Conservation (phyloP, 2,329 filamentous ascomycete species). For the Ascochyta koolunga region DNA sequence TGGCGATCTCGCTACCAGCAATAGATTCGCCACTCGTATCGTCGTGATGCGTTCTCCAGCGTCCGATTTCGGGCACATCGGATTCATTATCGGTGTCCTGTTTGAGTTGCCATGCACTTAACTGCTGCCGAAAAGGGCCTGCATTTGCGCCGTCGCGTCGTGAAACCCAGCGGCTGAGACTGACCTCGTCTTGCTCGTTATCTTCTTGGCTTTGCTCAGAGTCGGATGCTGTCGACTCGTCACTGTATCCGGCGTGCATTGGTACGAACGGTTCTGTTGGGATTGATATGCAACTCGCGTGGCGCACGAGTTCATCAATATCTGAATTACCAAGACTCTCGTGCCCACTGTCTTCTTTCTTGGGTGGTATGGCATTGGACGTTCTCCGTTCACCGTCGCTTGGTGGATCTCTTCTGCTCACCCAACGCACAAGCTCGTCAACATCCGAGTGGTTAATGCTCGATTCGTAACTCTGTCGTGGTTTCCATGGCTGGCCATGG, state of each 20-base stretch:
- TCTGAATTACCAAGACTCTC: conserved; percentile 41
- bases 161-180: conserved; percentile 44
- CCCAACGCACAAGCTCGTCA: conserved; percentile 44
- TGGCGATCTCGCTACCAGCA: conserved; percentile 1
- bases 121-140: conserved; percentile 26
- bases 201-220: conserved; percentile 26
- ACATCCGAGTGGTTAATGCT: conserved; percentile 39
- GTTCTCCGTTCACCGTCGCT: conserved; percentile 34
- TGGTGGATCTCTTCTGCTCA: conserved; percentile 38
- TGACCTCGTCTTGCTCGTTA: conserved; percentile 33
- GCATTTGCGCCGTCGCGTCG: conserved; percentile 33
- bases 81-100: conserved; percentile 26
- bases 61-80: conserved; percentile 30
- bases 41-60: conserved; percentile 30
- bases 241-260: conserved; percentile 25
- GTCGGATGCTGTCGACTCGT: conserved; percentile 40
- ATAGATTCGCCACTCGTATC: conserved; percentile 34
- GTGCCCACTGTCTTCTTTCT: conserved; percentile 31
- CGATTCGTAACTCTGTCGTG: conserved; percentile 23
- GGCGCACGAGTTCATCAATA: conserved; percentile 40
- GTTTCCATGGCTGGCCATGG: conserved; percentile 4
- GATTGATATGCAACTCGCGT: conserved; percentile 28
- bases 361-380: conserved; percentile 1
- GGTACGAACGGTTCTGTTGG: neutral
- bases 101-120: conserved; percentile 2